Conservation (phyloP, 345 rosid genomes). For the Melastoma malabathricum region DNA sequence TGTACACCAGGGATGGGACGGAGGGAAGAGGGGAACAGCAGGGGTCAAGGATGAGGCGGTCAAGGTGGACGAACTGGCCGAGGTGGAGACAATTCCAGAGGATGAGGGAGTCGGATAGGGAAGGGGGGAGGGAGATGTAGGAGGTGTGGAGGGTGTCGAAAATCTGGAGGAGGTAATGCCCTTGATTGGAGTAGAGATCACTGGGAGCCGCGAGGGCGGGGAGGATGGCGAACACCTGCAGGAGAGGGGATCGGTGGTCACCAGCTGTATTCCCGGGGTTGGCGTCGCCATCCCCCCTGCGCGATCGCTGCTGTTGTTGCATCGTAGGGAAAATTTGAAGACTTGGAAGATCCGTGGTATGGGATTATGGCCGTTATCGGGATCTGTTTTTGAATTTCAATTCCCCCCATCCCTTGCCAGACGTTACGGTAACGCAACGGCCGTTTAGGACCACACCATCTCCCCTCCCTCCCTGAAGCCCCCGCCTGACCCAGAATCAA, state of each 20-base stretch:
- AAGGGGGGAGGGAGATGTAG: constrained; percentile 90
- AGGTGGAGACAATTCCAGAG: constrained; percentile 89
- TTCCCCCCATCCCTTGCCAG: no score
- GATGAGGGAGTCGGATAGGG: constrained; percentile 65
- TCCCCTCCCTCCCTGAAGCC: no score
- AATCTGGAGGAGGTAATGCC: constrained; percentile 78
- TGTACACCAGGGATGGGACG: constrained; percentile 93
- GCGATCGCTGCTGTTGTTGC: no score
- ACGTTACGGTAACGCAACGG: no score
- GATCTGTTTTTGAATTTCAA: no score
- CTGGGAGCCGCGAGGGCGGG: constrained; percentile 89
- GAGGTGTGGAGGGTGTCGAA: constrained; percentile 95
- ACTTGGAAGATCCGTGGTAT: no score
- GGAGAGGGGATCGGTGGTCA: constrained; percentile 87
- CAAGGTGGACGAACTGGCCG: constrained; percentile 87
- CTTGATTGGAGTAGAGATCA: constrained; percentile 88
- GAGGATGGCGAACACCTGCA: constrained; percentile 83
- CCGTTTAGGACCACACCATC: no score
- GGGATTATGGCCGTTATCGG: no score
- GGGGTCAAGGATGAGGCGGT: constrained; percentile 53
- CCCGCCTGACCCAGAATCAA: no score
- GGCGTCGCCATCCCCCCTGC: constrained; percentile 77
- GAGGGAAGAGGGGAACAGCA: constrained; percentile 36
- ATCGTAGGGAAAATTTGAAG: no score
- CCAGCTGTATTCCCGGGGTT: constrained; percentile 81